Base-by-base conservation (phyloP, 495 filamentous ascomycete genomes). In the Filosporella fistucella region DNA sequence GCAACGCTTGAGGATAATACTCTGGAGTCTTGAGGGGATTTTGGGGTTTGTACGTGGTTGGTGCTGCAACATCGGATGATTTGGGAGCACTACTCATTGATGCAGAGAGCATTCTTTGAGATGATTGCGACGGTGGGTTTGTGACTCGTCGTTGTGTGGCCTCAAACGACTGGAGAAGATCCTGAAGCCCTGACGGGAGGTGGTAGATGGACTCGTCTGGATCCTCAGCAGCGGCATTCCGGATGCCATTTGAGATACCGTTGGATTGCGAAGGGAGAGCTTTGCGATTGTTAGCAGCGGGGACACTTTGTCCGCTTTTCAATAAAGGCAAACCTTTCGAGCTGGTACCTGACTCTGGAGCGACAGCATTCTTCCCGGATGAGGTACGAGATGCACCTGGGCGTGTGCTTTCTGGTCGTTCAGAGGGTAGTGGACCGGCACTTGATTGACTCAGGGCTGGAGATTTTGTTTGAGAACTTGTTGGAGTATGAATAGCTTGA, bases 121-220 rank as follows among this genome's bases (percentile, higher is more conserved):
- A 76, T n/a, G 81, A 76, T 23, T 78, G 77, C 25, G 73, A 69
- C 4, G 80, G 68, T 16, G 74, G 69, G 13, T 70, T 66, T 17
- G 67, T 58, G 3, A 77, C 67, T 16, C 83, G 76, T 56, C 75
- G 80, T 64, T 87, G 91, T 25, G 86, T 91, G 14, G 80, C 73
- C 60, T 97, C 91, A 58, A 89, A 96, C 2, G 90, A 88, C 37
- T 95, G 85, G 26, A 96, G 76, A 47, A 98, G 70, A 59, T 97
- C 93, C 60, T 90, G 86, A 22, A 98, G 71, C 12, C 87, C 85
- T 11, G 90, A 79, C 2, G 93, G 93, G n/a, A 98, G 78, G 59
- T 97, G 90, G 65, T 88, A 98, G 43, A 97, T 84, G 10, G 91
- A 91, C 64, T 96, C 89, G 25, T 86, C 80, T 48, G 82, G 75